Conservation (phyloP, 1,284 basidiomycete species). For the Pseudozyma thailandica region DNA sequence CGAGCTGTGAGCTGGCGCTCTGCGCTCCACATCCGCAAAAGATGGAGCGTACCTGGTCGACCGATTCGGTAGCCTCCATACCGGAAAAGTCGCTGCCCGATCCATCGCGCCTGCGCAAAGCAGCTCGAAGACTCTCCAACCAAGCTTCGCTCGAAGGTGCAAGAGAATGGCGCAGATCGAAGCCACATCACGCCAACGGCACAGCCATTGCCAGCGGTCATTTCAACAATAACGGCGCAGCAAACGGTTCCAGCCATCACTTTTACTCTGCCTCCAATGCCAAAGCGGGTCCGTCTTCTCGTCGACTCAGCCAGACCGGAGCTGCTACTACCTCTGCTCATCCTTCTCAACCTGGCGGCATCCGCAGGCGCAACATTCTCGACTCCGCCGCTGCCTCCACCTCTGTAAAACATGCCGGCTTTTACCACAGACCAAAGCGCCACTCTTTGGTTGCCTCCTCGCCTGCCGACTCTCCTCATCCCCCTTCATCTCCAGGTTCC, state of each 20-base stretch:
- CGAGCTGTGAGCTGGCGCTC: too few relatives aligned
- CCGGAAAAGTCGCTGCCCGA: constrained; percentile 34
- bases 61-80: constrained; percentile 44
- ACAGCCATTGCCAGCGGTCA: constrained; percentile 1
- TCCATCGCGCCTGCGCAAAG: constrained; percentile 36
- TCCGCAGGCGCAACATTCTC: constrained; percentile 37
- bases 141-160: constrained; percentile 33
- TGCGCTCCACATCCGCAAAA: neutral
- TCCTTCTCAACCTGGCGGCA: constrained; percentile 3
- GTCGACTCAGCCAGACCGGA: constrained; percentile 15
- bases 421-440: constrained; percentile 9
- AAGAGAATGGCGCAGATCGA: constrained; percentile 43
- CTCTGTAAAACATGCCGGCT: constrained; percentile 7
- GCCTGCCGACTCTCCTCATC: constrained; percentile 17
- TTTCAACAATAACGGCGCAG: constrained; percentile 1
- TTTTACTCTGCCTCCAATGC: constrained; percentile 14
- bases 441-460: constrained; percentile 15
- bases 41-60: constrained; percentile 51
- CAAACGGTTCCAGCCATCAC: constrained; percentile 3
- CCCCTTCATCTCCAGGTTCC: constrained; percentile 27
- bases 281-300: constrained; percentile 38
- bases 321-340: constrained; percentile 8
- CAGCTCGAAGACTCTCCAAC: constrained; percentile 45
- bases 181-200: constrained; percentile 16
- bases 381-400: constrained; percentile 22